Percentiles rank a stretch among this genome's conserved stretches.
Conservation (phyloP, 106 monocot genomes). For the Ottelia alismoides region DNA sequence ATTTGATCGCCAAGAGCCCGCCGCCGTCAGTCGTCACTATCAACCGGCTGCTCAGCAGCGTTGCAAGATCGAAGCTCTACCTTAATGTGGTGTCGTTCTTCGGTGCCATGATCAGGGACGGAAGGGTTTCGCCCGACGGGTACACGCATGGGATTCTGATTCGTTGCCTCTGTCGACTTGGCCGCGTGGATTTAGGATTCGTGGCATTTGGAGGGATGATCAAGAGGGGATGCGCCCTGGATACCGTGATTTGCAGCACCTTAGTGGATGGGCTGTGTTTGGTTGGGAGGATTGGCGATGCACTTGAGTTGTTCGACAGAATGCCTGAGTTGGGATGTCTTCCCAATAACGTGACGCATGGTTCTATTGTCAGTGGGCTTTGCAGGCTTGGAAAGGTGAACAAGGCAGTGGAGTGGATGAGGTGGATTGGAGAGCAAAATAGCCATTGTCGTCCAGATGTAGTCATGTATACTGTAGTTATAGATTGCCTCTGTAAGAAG, state of each 20-base stretch:
- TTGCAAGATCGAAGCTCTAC: constrained; percentile 5
- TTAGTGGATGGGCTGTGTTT: constrained; percentile 8
- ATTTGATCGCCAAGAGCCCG: too few species aligned
- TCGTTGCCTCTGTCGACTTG: not conserved
- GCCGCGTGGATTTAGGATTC: constrained; percentile 3
- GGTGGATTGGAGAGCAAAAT: constrained; percentile 5
- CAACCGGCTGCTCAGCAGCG: not conserved
- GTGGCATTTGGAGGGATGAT: constrained; percentile 11
- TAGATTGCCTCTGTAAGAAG: constrained; percentile 7
- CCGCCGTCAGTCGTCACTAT: constrained; percentile 3
- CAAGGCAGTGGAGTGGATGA: constrained; percentile 11
- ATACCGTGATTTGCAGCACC: not conserved
- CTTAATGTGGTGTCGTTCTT: constrained; percentile 2
- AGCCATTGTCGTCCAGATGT: constrained; percentile 18
- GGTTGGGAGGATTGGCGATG: constrained; percentile 4
- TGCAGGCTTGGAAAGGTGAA: not conserved
- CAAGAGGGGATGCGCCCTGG: constrained; percentile 1
- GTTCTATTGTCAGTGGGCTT: constrained; percentile 9
- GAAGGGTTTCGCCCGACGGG: constrained; percentile 1
- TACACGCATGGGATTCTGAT: constrained; percentile 5
- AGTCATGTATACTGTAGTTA: constrained; percentile 9
- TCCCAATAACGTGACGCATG: constrained; percentile 7
- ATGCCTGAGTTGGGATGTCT: constrained; percentile 4
- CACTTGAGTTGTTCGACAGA: constrained; percentile 8
- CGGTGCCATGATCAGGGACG: not conserved